Evolutionary conservation across 805 yeast genomes (phyloP), one percentile per base, ranked within the genome.

Genomic region (Saturnispora saitoi): DNA sequence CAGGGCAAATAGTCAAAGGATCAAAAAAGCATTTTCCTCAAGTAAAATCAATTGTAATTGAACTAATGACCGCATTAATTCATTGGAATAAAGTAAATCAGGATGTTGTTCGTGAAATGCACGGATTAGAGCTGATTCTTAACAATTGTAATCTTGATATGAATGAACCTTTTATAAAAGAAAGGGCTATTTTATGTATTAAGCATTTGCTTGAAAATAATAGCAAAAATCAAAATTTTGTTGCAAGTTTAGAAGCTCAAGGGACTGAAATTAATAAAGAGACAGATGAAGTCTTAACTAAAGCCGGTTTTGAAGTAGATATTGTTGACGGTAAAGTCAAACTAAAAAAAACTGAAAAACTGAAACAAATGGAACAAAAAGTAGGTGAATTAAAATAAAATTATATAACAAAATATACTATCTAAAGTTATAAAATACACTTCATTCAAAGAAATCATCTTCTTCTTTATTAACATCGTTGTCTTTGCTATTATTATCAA

Each of bases 101-200:
- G 60, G 91, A 90, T 49, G 61, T 66, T 39, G 69, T 86, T 32
- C 69, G 97, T 42, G 75, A 74, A 28, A 55, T 70, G 0, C 86
- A 83, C 42, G 95, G 88, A 0, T 62, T 91, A 12, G 86, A 80
- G 47, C 64, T 86, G 17, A 72, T 90, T 0, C 68, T 91, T 22
- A 83, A 90, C 7, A 83, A 82, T 53, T 90, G 97, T 67, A 77
- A 84, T 36, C 80, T 93, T 45, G 98, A 91, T 62, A 82, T 81
- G 41, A 80, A 86, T 60, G 95, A 93, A 62, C 98, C 97, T 0
- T 91, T 75, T 56, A 82, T 86, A 49, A 83, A 87, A 54, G 99
- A 91, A 59, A 69, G 91, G 51, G 76, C 95, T 1, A 85, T 93
- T 31, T 66, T 91, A 6, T 87, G 96, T 58, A 61, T 93, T 28